Evolutionary conservation across 495 filamentous ascomycete genomes (phyloP).

Genomic region (Talaromyces proteolyticus): DNA sequence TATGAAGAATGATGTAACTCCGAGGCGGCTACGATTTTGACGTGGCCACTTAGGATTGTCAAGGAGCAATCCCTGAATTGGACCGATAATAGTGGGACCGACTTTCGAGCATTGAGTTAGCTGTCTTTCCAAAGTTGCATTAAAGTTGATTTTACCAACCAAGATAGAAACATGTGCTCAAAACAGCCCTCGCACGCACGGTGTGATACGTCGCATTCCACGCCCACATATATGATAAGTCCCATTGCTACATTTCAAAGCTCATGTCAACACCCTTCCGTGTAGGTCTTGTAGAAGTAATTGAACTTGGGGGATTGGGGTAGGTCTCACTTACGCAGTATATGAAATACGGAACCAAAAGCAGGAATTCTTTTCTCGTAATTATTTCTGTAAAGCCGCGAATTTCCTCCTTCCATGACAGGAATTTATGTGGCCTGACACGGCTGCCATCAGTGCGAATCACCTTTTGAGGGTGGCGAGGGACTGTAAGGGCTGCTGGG

Average conservation of each 20-base stretch:
- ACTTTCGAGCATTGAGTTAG: background rate
- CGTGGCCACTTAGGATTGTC: background rate
- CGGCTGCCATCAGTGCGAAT: background rate
- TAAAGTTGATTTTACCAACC: background rate
- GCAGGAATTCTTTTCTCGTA: background rate
- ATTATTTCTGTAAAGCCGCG: background rate
- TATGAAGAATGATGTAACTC: background rate
- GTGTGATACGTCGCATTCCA: conserved; percentile 2
- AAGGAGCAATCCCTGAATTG: background rate
- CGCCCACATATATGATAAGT: conserved; percentile 1
- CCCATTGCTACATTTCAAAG: conserved; percentile 1
- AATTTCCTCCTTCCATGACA: background rate
- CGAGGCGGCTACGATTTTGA: background rate
- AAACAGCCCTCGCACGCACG: background rate
- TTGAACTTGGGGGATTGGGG: too few relatives aligned
- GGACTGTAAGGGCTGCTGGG: background rate
- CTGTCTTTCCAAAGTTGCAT: too few relatives aligned
- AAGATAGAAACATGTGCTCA: background rate
- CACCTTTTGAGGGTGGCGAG: background rate
- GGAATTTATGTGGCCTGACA: background rate
- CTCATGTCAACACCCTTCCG: too few relatives aligned
- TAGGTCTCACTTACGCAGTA: background rate
- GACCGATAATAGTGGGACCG: background rate
- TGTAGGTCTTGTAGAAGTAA: too few relatives aligned
- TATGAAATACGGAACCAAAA: background rate